Conservation (phyloP, 768 basidiomycete species). For the Boletellus emodensis region DNA sequence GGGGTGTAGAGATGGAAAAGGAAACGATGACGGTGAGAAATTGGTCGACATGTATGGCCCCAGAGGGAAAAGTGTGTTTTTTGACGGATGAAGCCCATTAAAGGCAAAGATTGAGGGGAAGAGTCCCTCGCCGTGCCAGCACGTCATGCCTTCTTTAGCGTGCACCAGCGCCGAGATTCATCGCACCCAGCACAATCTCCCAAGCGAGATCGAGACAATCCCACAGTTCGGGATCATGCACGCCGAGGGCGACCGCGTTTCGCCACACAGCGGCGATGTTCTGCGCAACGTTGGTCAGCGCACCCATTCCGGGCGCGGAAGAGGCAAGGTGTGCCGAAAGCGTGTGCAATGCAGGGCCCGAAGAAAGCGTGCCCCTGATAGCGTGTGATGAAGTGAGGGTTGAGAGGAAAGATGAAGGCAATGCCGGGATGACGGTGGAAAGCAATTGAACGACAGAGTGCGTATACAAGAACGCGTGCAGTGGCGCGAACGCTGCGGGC, state of each 20-base stretch:
- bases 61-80: neutral
- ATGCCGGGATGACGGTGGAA: conserved; percentile 40
- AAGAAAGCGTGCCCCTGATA: conserved; percentile 41
- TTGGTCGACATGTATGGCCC: conserved; percentile 8
- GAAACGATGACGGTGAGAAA: conserved; percentile 26
- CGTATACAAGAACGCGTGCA: conserved; percentile 66
- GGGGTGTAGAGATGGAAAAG: conserved; percentile 14
- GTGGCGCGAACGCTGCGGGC: conserved; percentile 54
- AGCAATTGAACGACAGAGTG: conserved; percentile 51
- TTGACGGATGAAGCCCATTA: conserved; percentile 19
- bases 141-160: conserved; percentile 21
- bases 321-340: conserved; percentile 51
- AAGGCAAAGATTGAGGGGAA: conserved; percentile 10
- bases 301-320: conserved; percentile 40
- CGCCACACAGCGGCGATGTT: conserved; percentile 66
- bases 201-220: conserved; percentile 62
- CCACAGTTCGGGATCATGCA: conserved; percentile 66
- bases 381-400: conserved; percentile 30
- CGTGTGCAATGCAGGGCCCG: conserved; percentile 50
- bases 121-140: conserved; percentile 13
- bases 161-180: conserved; percentile 47
- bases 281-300: conserved; percentile 46
- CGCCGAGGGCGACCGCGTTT: conserved; percentile 66
- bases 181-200: conserved; percentile 60
- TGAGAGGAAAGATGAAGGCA: conserved; percentile 28